phyloP scores from a whole-genome alignment of 306 rosid species.

The Spatholobus suberectus region DNA sequence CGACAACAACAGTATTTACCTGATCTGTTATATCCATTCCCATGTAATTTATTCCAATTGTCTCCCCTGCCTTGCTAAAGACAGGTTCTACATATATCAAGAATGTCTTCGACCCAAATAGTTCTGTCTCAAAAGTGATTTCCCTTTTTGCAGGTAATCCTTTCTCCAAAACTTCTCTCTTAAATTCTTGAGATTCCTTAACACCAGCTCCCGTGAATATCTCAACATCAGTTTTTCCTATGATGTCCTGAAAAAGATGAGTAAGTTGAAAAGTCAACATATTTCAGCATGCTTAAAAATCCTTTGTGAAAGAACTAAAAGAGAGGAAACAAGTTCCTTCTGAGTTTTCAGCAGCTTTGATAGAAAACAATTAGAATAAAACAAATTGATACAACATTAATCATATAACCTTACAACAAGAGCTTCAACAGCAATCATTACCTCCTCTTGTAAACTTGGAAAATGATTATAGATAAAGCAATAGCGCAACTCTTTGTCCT shows the following conservation, averaged over 20 bases:
- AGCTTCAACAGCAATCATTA: slow-evolving; percentile 48
- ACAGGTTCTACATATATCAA: slow-evolving; percentile 93
- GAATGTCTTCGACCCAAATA: slow-evolving; percentile 88
- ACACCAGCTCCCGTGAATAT: slow-evolving; percentile 91
- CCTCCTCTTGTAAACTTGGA: slow-evolving; percentile 89
- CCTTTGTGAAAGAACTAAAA: slow-evolving; percentile 17
- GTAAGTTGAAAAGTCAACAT: slow-evolving; percentile 5
- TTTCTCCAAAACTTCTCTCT: slow-evolving; percentile 91
- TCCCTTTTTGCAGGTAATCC: slow-evolving; percentile 91
- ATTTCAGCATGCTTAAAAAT: slow-evolving; percentile 5
- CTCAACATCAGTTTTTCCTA: slow-evolving; percentile 95
- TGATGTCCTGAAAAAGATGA: slow-evolving; percentile 66
- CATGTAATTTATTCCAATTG: slow-evolving; percentile 92
- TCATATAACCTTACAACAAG: slow-evolving; percentile 33
- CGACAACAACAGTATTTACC: slow-evolving; percentile 46
- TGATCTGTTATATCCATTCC: slow-evolving; percentile 98
- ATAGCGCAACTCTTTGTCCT: slow-evolving; percentile 87
- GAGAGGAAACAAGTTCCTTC: background rate
- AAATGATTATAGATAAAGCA: slow-evolving; percentile 93
- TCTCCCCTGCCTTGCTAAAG: slow-evolving; percentile 90
- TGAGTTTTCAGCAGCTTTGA: background rate
- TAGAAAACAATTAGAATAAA: background rate
- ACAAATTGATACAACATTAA: slow-evolving; percentile 3
- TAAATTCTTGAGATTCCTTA: slow-evolving; percentile 85
- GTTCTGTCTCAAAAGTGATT: slow-evolving; percentile 84